Evolutionary conservation across 2,329 filamentous ascomycete genomes (phyloP), one percentile per base, ranked within the genome.

Genomic region (Pezicula neosporulosa): DNA sequence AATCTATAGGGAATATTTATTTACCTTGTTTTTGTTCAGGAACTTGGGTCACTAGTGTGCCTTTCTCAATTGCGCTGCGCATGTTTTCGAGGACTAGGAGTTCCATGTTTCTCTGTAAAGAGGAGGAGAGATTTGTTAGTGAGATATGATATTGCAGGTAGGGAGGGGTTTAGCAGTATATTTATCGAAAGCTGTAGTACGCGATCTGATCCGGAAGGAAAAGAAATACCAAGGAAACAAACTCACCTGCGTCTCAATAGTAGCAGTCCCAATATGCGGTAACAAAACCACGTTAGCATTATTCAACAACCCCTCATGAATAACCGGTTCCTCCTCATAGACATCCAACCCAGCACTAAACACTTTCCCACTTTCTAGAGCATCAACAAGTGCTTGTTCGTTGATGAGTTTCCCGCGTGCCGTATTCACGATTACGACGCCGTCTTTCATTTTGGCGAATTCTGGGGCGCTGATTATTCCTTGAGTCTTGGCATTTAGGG

Each of bases 221-320:
- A n/a, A n/a, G n/a, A n/a, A 41, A 15, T 37, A n/a, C 2, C 39
- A 36, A 15, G n/a, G n/a, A n/a, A n/a, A 16, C 8, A 39, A 37
- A 51, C 60, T 36, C 58, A 60, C 61, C 56, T 62, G 61, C 3
- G 66, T 75, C 71, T 86, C 89, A 33, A 81, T 71, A 1, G 87
- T 92, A 74, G 79, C 89, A 1, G 90, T 94, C 0, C 89, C 90
- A 85, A 94, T 87, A 69, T 95, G 90, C 48, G 89, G 90, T 38
- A 93, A 72, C 24, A 95, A 75, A 56, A 92, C 74, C 35, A 89
- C 87, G 57, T 82, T 81, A 2, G 82, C 80, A 64, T 93, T 91
- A 18, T 74, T 71, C n/a, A 92, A 57, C 41, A 95, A 73, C 1
- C 85, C 86, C 0, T 83, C 82, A 64, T 94, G 86, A 28, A 95